These are phyloP conservation scores for Leccinellum luteum DNA, from an alignment of 768 basidiomycete species.

Conservation along the genomic window DNA sequence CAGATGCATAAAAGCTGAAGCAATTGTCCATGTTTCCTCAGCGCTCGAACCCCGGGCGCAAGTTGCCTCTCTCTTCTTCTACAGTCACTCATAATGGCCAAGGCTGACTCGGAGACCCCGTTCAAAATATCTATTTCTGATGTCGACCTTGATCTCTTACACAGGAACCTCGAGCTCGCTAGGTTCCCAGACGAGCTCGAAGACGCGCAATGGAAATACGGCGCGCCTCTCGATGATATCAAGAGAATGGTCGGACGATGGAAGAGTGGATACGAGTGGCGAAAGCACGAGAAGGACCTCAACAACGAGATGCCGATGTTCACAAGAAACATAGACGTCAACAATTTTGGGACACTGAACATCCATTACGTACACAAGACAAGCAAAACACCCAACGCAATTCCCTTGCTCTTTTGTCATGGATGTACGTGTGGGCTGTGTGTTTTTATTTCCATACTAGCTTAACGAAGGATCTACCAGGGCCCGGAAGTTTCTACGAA, in stretches of 20 bases:
- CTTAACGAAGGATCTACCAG: constrained; percentile 14
- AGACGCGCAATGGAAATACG: constrained; percentile 49
- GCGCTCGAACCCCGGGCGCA: too few species aligned
- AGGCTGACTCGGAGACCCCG: constrained; percentile 22
- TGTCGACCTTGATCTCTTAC: constrained; percentile 37
- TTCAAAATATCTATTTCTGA: constrained; percentile 52
- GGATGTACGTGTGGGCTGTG: constrained; percentile 41
- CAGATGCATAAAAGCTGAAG: too few species aligned
- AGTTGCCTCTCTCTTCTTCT: background rate
- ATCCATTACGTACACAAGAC: constrained; percentile 60
- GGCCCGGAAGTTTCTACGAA: constrained; percentile 57
- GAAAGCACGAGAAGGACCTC: constrained; percentile 46
- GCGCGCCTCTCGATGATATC: constrained; percentile 47
- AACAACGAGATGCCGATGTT: constrained; percentile 57
- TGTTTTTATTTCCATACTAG: background rate
- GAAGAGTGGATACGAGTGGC: constrained; percentile 57
- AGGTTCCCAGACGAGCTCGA: constrained; percentile 58
- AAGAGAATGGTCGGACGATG: constrained; percentile 48
- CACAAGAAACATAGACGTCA: constrained; percentile 48
- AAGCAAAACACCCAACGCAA: constrained; percentile 42
- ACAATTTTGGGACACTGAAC: constrained; percentile 45
- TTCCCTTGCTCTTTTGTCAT: constrained; percentile 64
- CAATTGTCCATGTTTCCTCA: too few species aligned
- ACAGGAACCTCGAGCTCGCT: constrained; percentile 45
- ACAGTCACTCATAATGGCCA: background rate